Evolutionary conservation across 192 early-diverging fungal species (phyloP).

Genomic region (Physocladia obscura): DNA sequence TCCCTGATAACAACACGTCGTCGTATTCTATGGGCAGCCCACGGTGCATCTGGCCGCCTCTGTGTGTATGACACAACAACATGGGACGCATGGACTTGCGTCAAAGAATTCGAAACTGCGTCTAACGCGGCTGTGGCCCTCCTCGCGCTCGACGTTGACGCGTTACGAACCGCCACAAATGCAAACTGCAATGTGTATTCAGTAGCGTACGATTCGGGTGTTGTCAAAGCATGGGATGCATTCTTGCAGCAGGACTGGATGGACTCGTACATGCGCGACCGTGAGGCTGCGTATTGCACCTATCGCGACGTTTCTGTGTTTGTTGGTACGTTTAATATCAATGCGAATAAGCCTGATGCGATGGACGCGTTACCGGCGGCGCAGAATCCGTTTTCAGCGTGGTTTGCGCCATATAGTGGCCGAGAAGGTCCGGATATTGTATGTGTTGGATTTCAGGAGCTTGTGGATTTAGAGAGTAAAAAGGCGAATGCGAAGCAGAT

Average conservation of each 20-base stretch:
- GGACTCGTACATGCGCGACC: conserved; percentile 62
- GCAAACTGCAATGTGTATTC: conserved; percentile 30
- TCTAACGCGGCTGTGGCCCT: background rate
- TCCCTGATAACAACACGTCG: conserved; percentile 36
- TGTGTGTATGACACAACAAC: conserved; percentile 61
- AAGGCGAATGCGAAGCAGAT: conserved; percentile 38
- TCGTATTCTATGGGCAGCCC: conserved; percentile 69
- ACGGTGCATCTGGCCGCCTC: conserved; percentile 75
- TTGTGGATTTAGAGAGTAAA: conserved; percentile 72
- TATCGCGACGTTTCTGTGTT: conserved; percentile 70
- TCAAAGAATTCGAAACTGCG: background rate
- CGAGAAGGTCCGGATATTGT: conserved; percentile 71
- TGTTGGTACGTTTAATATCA: conserved; percentile 92
- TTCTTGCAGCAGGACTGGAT: conserved; percentile 66
- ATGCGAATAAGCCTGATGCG: conserved; percentile 80
- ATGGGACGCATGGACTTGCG: conserved; percentile 3
- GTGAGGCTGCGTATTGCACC: conserved; percentile 60
- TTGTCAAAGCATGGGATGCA: conserved; percentile 76
- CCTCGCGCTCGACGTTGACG: background rate
- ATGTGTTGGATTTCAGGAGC: conserved; percentile 82
- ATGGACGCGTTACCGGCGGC: conserved; percentile 51
- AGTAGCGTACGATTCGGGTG: conserved; percentile 49
- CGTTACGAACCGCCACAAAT: too few species aligned
- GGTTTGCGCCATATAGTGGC: conserved; percentile 29
- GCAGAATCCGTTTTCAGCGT: background rate